A percentile compares a stretch with the other conserved stretches of the same genome.
phyloP scores from a whole-genome alignment of 257 asterid species.

The Fraxinus pennsylvanica region DNA sequence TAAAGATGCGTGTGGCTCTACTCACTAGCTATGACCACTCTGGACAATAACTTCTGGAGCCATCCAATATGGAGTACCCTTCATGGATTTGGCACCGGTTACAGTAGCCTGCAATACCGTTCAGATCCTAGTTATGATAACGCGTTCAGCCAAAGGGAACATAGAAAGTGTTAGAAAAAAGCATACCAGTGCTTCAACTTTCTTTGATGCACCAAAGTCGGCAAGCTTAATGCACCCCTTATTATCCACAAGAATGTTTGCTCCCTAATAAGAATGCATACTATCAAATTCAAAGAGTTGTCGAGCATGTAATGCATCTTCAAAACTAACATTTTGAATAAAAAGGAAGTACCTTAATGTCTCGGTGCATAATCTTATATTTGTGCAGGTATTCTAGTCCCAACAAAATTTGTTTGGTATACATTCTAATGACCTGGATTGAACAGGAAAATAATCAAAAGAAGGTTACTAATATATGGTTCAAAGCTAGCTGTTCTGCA shows the following conservation, averaged over 20 bases:
- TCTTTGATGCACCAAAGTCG: slow-evolving; percentile 99
- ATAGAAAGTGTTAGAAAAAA: slow-evolving; percentile 17
- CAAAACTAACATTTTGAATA: background rate
- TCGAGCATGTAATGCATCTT: slow-evolving; percentile 7
- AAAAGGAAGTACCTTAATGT: slow-evolving; percentile 70
- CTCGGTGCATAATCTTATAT: slow-evolving; percentile 96
- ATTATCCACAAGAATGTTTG: slow-evolving; percentile 95
- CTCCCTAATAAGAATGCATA: slow-evolving; percentile 59
- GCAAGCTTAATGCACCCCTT: slow-evolving; percentile 98
- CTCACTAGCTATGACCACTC: slow-evolving; percentile 99
- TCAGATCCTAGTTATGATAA: slow-evolving; percentile 26
- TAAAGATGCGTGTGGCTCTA: slow-evolving; percentile 24
- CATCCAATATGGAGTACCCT: slow-evolving; percentile 99
- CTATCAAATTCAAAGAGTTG: slow-evolving; percentile 7
- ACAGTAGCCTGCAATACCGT: slow-evolving; percentile 73
- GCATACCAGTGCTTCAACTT: slow-evolving; percentile 95
- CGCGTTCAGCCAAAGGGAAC: slow-evolving; percentile 26
- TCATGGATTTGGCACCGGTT: slow-evolving; percentile 98
- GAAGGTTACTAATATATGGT: slow-evolving; percentile 6
- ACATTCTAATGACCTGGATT: slow-evolving; percentile 91
- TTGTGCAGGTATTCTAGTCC: slow-evolving; percentile 95
- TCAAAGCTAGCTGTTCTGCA: slow-evolving; percentile 13
- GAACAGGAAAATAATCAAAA: slow-evolving; percentile 19
- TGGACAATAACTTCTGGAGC: slow-evolving; percentile 99
- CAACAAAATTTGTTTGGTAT: slow-evolving; percentile 82